Evolutionary conservation across 495 filamentous ascomycete species (phyloP).

Genomic region (Aspergillus avenaceus): DNA sequence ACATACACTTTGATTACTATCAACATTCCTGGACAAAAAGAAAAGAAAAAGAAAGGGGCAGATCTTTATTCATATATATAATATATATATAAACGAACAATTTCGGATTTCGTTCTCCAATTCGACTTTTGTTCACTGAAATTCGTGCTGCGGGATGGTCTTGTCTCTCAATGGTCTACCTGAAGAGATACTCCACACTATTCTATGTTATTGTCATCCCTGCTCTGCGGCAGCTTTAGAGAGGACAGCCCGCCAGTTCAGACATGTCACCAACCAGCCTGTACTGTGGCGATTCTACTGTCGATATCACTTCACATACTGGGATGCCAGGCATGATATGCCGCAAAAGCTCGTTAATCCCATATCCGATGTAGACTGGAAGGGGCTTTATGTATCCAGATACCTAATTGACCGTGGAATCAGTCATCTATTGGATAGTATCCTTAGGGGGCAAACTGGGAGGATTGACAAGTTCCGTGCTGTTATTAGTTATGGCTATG

Average conservation of each 20-base stretch:
- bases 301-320: conserved; percentile 59
- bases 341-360: conserved; percentile 46
- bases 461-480: conserved; percentile 64
- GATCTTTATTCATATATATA: too few species aligned
- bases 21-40: too few species aligned
- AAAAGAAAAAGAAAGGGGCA: too few species aligned
- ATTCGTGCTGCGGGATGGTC: conserved; percentile 30
- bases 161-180: conserved; percentile 50
- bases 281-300: conserved; percentile 81
- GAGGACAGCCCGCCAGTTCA: conserved; percentile 59
- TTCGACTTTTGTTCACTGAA: neutral
- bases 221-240: conserved; percentile 43
- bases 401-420: conserved; percentile 50
- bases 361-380: conserved; percentile 70
- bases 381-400: conserved; percentile 60
- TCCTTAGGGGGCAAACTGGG: conserved; percentile 62
- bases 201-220: conserved; percentile 59
- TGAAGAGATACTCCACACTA: conserved; percentile 69
- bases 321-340: conserved; percentile 66
- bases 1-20: too few species aligned
- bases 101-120: too few species aligned
- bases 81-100: too few species aligned
- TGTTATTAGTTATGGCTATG: conserved; percentile 71
- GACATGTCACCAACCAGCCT: conserved; percentile 60
- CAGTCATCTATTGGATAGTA: conserved; percentile 59